Evolutionary conservation across 1,284 basidiomycete genomes (phyloP).

Genomic region (Caloboletus firmus): DNA sequence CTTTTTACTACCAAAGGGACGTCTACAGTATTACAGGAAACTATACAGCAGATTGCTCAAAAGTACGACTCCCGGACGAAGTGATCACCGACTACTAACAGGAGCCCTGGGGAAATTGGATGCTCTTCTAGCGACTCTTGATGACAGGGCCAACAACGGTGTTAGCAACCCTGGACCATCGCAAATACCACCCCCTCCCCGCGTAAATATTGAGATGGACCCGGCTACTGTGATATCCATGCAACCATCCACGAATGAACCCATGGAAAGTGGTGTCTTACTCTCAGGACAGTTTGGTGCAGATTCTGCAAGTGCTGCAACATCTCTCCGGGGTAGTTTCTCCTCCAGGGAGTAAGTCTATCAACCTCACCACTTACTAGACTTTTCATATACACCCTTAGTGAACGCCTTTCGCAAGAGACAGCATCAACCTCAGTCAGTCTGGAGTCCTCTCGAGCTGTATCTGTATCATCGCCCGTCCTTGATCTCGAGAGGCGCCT

Average conservation of each 20-base stretch:
- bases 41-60: slow-evolving; percentile 87
- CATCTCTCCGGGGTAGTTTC: slow-evolving; percentile 52
- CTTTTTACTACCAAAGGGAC: slow-evolving; percentile 82
- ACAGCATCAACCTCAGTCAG: slow-evolving; percentile 56
- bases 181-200: slow-evolving; percentile 21
- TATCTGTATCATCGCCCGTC: slow-evolving; percentile 57
- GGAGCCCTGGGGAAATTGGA: slow-evolving; percentile 84
- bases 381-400: slow-evolving; percentile 26
- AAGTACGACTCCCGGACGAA: slow-evolving; percentile 84
- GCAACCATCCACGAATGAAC: neutral
- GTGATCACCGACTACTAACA: slow-evolving; percentile 82
- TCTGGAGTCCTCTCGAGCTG: slow-evolving; percentile 48
- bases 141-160: slow-evolving; percentile 51
- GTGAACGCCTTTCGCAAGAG: slow-evolving; percentile 60
- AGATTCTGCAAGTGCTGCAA: slow-evolving; percentile 43
- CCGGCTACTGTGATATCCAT: slow-evolving; percentile 48
- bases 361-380: slow-evolving; percentile 2
- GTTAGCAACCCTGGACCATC: slow-evolving; percentile 38
- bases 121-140: slow-evolving; percentile 65
- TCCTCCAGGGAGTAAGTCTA: slow-evolving; percentile 55
- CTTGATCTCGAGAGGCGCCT: slow-evolving; percentile 82
- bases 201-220: slow-evolving; percentile 46
- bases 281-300: slow-evolving; percentile 33
- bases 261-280: slow-evolving; percentile 5
- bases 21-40: slow-evolving; percentile 92